Conservation (phyloP, 371 early-diverging fungal genomes). For the Thermomucor indicae-seudaticae region DNA sequence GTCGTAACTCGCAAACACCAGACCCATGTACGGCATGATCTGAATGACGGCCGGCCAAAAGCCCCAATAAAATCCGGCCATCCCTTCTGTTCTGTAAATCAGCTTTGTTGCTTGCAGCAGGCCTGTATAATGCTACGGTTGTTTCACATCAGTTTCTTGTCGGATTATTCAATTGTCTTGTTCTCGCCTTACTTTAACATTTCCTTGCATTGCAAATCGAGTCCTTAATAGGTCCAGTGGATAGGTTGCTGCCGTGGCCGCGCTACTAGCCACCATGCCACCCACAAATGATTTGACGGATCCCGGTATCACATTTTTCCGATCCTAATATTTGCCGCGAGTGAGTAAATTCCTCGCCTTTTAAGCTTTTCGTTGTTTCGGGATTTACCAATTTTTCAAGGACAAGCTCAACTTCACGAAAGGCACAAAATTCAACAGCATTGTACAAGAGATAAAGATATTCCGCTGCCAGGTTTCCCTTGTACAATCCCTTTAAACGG, state of each 20-base stretch:
- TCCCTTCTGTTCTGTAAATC: slow-evolving; percentile 71
- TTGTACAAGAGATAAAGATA: slow-evolving; percentile 89
- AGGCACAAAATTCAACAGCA: slow-evolving; percentile 81
- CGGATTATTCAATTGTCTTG: background rate
- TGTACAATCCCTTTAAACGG: slow-evolving; percentile 75
- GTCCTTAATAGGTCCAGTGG: slow-evolving; percentile 94
- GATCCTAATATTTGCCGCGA: slow-evolving; percentile 5
- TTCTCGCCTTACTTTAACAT: slow-evolving; percentile 31
- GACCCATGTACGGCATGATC: slow-evolving; percentile 93
- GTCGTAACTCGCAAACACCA: slow-evolving; percentile 77
- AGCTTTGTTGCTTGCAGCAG: slow-evolving; percentile 56
- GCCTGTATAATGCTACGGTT: slow-evolving; percentile 54
- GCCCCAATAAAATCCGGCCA: slow-evolving; percentile 85
- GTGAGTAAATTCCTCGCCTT: background rate
- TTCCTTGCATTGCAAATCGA: slow-evolving; percentile 82
- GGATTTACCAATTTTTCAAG: slow-evolving; percentile 22
- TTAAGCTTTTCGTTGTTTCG: background rate
- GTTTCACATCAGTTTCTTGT: background rate
- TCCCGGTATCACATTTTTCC: slow-evolving; percentile 20
- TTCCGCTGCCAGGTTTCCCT: slow-evolving; percentile 91
- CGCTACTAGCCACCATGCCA: slow-evolving; percentile 54
- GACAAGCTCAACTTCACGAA: slow-evolving; percentile 42
- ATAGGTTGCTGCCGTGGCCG: slow-evolving; percentile 81
- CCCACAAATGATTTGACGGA: slow-evolving; percentile 54
- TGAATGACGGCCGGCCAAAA: slow-evolving; percentile 78